Evolutionary conservation across 2,329 filamentous ascomycete genomes (phyloP), one percentile per base, ranked within the genome.

Genomic region (Eutypa lata): DNA sequence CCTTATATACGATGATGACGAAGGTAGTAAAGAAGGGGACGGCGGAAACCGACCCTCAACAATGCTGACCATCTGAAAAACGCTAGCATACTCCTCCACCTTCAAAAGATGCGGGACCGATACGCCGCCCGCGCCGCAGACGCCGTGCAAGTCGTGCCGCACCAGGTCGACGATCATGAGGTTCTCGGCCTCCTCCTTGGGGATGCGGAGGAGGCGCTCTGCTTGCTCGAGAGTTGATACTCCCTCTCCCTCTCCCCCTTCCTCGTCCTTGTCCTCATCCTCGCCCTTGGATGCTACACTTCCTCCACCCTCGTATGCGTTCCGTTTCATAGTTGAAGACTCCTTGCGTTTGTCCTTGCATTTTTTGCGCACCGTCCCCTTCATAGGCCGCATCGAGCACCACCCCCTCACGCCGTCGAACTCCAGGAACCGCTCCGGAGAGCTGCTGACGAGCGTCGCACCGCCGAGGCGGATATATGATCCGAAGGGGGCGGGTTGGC

Each of bases 121-220:
- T 1, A 97, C 91, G 53, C 82, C 81, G 0, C 85, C 86, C 1
- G 88, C 81, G 5, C 89, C 90, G 55, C 88, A 90, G 8, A 96
- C 86, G n/a, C 87, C 84, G 69, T 95, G 89, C 13, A 97, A 76
- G 69, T 97, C 93, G 66, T 97, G 93, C 0, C 93, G 83, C n/a
- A 97, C 94, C 1, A 97, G 78, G 69, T 97, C 93, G 2, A 96
- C 92, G 63, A 97, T 97, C 94, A 97, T 97, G 22, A 97, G 80
- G 65, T 97, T 97, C 74, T 97, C 93, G 0, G 93, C 93, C 62
- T 90, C 86, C 70, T 97, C 94, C 69, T 97, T 97, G 21, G 89
- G 87, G 0, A 90, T 81, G 53, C 87, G 83, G 14, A 97, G 81
- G 38, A 95, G 82, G 26, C 75, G 73, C 55, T 87, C 84, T 1